Conservation (phyloP, 257 asterid species). For the Fraxinus quadrangulata region DNA sequence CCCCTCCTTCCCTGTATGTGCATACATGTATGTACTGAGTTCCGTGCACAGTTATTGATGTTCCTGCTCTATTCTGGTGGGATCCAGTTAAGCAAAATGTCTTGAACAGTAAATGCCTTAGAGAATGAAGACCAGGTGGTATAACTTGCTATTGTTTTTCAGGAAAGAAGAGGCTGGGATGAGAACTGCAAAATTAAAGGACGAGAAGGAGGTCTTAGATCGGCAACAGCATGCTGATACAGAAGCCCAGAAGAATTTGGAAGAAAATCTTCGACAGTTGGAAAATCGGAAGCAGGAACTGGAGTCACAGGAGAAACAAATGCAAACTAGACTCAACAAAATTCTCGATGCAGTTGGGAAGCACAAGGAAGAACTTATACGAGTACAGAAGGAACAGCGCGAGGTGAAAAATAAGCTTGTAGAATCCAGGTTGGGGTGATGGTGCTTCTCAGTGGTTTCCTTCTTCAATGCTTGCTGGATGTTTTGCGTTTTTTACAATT, state of each 20-base stretch:
- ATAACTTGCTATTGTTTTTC: constrained; percentile 31
- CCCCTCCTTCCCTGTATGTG: neutral
- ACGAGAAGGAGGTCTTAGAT: constrained; percentile 92
- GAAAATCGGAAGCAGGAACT: constrained; percentile 82
- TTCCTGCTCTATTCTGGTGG: neutral
- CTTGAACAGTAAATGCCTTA: neutral
- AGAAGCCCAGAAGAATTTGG: constrained; percentile 85
- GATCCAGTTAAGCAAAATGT: neutral
- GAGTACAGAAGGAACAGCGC: constrained; percentile 73
- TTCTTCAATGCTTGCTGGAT: constrained; percentile 19
- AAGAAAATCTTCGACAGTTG: constrained; percentile 91
- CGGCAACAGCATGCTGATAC: constrained; percentile 92
- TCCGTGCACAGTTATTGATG: neutral
- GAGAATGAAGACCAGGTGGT: neutral
- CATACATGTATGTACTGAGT: neutral
- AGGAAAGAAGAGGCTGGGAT: constrained; percentile 98
- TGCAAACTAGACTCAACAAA: constrained; percentile 75
- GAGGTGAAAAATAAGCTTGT: constrained; percentile 80
- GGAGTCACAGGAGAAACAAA: constrained; percentile 85
- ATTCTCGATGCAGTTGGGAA: constrained; percentile 73
- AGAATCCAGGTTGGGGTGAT: constrained; percentile 63
- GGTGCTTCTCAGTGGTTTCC: constrained; percentile 27
- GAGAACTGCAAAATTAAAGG: constrained; percentile 90
- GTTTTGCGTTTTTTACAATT: constrained; percentile 18
- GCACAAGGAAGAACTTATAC: constrained; percentile 72